A percentile compares a stretch with the other conserved stretches of the same genome.
Evolutionary conservation across 148 eudicot species (phyloP).

Genomic region (Chenopodium album): DNA sequence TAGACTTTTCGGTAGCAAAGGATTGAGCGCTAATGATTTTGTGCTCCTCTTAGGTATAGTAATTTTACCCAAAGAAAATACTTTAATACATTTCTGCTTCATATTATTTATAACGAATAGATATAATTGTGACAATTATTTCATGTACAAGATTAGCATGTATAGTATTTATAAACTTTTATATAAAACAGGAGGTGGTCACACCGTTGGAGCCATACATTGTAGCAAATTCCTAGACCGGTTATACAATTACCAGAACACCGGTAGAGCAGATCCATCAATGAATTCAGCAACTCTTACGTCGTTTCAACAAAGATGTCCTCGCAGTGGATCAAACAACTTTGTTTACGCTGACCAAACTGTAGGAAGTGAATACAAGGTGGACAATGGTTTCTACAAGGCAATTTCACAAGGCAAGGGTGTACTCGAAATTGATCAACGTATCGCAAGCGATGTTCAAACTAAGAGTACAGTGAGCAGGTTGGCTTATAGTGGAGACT

Average conservation of each 20-base stretch:
- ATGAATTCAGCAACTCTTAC: not conserved
- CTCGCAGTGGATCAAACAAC: constrained; percentile 18
- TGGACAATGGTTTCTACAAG: constrained; percentile 11
- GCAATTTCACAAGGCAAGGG: constrained; percentile 10
- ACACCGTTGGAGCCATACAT: constrained; percentile 21
- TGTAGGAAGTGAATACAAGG: not conserved
- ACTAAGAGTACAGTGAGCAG: not conserved
- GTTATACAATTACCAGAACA: constrained; percentile 10
- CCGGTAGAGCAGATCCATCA: constrained; percentile 14
- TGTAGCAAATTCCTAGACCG: constrained; percentile 17
- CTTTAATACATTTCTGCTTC: too few species aligned
- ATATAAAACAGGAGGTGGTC: not conserved
- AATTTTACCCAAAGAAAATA: too few species aligned
- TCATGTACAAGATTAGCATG: too few species aligned
- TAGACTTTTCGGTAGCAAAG: not conserved
- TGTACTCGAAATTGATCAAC: constrained; percentile 18
- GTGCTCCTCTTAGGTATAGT: constrained; percentile 18
- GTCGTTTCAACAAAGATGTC: constrained; percentile 11
- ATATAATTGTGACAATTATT: too few species aligned
- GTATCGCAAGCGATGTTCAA: not conserved
- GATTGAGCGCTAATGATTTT: constrained; percentile 7
- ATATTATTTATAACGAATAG: too few species aligned
- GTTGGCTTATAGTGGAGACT: not conserved
- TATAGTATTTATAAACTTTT: too few species aligned
- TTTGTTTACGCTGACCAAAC: constrained; percentile 14